Conservation (phyloP, 1,284 basidiomycete genomes). For the Ganoderma lucidum region DNA sequence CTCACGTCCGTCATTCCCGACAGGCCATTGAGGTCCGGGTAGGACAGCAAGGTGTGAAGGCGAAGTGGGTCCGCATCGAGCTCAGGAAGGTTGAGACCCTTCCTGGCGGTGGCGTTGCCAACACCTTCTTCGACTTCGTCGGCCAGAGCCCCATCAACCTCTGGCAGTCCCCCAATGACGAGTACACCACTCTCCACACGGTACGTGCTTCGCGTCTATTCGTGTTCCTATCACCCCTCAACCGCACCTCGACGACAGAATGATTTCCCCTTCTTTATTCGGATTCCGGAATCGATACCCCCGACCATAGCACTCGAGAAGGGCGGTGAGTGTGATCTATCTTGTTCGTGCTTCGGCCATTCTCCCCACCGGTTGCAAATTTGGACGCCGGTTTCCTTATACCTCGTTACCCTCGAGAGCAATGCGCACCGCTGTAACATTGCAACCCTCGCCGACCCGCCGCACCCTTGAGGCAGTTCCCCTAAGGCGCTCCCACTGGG, state of each 20-base stretch:
- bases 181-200: constrained; percentile 72
- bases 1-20: not conserved
- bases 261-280: constrained; percentile 86
- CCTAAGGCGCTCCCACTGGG: not conserved
- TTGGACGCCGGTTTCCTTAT: not conserved
- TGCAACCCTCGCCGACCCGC: not conserved
- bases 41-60: constrained; percentile 79
- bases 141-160: constrained; percentile 76
- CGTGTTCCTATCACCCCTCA: not conserved
- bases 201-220: constrained; percentile 51
- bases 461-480: not conserved
- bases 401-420: not conserved
- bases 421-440: not conserved
- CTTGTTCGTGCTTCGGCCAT: constrained; percentile 1
- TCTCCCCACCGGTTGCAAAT: not conserved
- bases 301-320: constrained; percentile 80
- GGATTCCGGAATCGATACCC: constrained; percentile 86
- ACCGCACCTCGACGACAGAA: constrained; percentile 44
- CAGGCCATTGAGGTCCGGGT: constrained; percentile 87
- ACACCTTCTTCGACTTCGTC: constrained; percentile 77
- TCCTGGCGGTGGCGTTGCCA: constrained; percentile 71
- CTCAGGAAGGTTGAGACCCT: constrained; percentile 86
- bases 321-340: constrained; percentile 55
- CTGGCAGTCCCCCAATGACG: constrained; percentile 71
- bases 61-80: constrained; percentile 90